Conservation (phyloP, 352 stramenopile species). For the Phytophthora rubi region DNA sequence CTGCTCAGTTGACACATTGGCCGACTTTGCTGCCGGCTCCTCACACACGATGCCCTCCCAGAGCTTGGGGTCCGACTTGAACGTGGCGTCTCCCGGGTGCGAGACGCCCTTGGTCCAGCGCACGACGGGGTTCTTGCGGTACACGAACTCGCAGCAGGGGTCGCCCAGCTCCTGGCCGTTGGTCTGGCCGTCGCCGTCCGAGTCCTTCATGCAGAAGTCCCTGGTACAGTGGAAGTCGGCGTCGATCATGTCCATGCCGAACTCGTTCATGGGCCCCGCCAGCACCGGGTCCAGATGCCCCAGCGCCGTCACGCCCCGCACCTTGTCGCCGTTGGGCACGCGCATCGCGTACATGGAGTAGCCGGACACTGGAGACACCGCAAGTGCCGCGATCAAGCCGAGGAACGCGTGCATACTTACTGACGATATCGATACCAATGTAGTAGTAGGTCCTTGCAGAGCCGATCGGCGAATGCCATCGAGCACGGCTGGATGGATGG, state of each 20-base stretch:
- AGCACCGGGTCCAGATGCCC: conserved; percentile 30
- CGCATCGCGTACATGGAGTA: conserved; percentile 35
- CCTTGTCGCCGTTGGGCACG: conserved; percentile 45
- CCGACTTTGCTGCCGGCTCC: neutral
- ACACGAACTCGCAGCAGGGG: conserved; percentile 34
- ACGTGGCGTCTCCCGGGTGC: conserved; percentile 27
- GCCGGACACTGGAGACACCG: neutral
- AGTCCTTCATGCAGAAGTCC: conserved; percentile 40
- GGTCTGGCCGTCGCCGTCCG: conserved; percentile 38
- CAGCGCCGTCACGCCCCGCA: conserved; percentile 35
- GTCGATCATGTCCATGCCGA: conserved; percentile 40
- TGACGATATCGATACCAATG: neutral
- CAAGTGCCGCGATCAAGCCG: neutral
- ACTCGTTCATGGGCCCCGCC: conserved; percentile 37
- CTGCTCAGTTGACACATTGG: neutral
- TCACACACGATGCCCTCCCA: conserved; percentile 29
- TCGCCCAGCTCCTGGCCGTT: conserved; percentile 42
- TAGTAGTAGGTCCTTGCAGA: neutral
- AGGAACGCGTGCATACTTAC: conserved; percentile 8
- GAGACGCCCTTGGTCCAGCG: conserved; percentile 35
- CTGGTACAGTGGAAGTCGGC: conserved; percentile 36
- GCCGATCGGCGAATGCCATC: conserved; percentile 12
- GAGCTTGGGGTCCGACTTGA: conserved; percentile 34
- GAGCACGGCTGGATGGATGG: neutral
- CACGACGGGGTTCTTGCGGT: conserved; percentile 22